These are phyloP conservation scores for Paspalum vaginatum DNA, from an alignment of 176 grass and related monocot species.

Conservation along the genomic window DNA sequence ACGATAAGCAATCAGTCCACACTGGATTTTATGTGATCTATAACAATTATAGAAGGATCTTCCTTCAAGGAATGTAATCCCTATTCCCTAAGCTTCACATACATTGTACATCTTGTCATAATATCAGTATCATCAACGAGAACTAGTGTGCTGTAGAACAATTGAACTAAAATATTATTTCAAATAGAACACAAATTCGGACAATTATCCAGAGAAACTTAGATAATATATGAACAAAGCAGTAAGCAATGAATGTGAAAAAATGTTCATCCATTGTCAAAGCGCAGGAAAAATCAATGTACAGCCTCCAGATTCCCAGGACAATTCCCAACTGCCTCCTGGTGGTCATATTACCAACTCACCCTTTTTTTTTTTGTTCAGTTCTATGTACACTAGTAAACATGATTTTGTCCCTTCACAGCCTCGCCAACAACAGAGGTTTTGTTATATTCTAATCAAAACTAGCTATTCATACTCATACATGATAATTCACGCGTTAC, in stretches of 20 bases:
- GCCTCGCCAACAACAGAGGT: neutral
- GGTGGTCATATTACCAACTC: neutral
- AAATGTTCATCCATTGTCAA: neutral
- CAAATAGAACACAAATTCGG: neutral
- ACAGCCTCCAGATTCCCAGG: neutral
- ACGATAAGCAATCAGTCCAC: neutral
- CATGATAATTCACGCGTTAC: neutral
- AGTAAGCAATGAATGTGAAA: conserved; percentile 24
- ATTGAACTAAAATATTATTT: conserved; percentile 10
- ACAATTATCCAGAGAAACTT: neutral
- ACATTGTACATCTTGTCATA: neutral
- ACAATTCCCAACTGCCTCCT: neutral
- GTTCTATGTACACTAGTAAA: conserved; percentile 3
- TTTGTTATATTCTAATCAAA: neutral
- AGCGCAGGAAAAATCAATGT: neutral
- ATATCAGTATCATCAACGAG: neutral
- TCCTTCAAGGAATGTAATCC: neutral
- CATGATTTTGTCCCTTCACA: neutral
- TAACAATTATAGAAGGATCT: neutral
- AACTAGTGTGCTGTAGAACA: conserved; percentile 22
- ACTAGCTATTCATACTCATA: neutral
- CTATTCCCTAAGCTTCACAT: neutral
- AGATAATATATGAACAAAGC: neutral
- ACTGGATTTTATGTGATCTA: conserved; percentile 5
- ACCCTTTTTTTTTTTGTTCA: neutral